Base-by-base conservation (phyloP, 495 filamentous ascomycete genomes). In the Penicillium waksmanii region DNA sequence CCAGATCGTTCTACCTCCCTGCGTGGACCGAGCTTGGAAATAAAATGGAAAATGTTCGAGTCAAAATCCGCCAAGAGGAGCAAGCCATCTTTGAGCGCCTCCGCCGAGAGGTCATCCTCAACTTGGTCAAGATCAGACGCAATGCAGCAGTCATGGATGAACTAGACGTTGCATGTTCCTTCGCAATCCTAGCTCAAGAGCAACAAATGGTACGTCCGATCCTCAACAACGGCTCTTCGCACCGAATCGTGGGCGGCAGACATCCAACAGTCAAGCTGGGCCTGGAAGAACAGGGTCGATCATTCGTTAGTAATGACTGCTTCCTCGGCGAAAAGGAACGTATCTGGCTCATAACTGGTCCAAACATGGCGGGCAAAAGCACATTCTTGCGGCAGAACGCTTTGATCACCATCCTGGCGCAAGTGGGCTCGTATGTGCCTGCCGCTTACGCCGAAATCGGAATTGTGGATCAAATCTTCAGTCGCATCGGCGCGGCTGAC, bases 341-440 rank as follows among this genome's bases (percentile, higher is more conserved):
- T 3, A 82, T 93, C 43, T 94, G 91, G 89, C 83, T 98, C 25
- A 90, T 98, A 61, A 97, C 94, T 1, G 95, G 95, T 0, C 95
- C 96, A n/a, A 98, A 98, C 77, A 98, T 98, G 95, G 96, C 88
- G 6, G 95, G 95, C 31, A 98, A 98, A 75, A 92, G 87, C 68
- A 98, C 95, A 0, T 98, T 96, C 67, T 79, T 98, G 3, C 87
- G 96, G 2, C 95, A 97, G 57, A 97, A 96, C 74, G 95, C 95
- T 1, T 78, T 98, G 55, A 96, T 97, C 65, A 90, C 89, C 5
- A 91, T 98, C 56, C 83, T 98, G 9, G 93, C 96, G 0, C 95
- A 98, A 71, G 87, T 90, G 0, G 95, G 95, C 1, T 92, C 86
- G 36, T 98, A 92, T 65, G 94, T 98, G 0, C 95, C 95, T 1